Evolutionary conservation across 257 asterid genomes (phyloP), one percentile per base, ranked within the genome.

Genomic region (Ocimum tenuiflorum): DNA sequence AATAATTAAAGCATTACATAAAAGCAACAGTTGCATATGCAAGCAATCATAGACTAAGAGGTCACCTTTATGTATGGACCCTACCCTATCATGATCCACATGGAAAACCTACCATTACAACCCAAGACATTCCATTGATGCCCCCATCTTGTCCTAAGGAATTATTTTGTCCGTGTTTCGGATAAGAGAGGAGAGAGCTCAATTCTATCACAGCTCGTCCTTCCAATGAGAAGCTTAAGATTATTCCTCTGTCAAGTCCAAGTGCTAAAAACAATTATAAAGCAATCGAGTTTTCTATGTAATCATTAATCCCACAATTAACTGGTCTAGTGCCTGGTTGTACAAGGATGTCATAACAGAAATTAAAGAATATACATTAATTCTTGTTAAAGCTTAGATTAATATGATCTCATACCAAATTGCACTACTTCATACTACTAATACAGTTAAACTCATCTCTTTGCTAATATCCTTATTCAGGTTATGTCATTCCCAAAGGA

Each of bases 401-500:
- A 38, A 42, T 35, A 50, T 42, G 45, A 17, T 43, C 14, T 43
- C 14, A 19, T 12, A 29, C 39, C 57, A 15, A 52, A 52, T 18
- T 10, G 56, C 1, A 9, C 19, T 10, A 48, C 42, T 54, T 7
- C 58, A 42, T 60, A 17, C 38, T 54, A 31, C 22, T 50, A 11
- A 36, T 17, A 59, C n/a, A n/a, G 56, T 35, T 14, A 11, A 2
- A 54, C 74, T 68, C 6, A 65, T 29, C 52, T 20, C 47, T 36
- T 50, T 55, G 54, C 51, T 41, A 41, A 39, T 58, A 60, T 27
- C 49, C 61, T 39, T 67, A 31, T 75, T 42, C 95, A 94, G 99
- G 97, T 12, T 94, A 85, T 63, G 53, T 79, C 29, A 82, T 94
- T 72, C 96, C 99, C 14, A 73, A 81, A 69, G 99, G 96, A 67